Base-by-base conservation (phyloP, 495 filamentous ascomycete genomes). In the Penicillium lagena region DNA sequence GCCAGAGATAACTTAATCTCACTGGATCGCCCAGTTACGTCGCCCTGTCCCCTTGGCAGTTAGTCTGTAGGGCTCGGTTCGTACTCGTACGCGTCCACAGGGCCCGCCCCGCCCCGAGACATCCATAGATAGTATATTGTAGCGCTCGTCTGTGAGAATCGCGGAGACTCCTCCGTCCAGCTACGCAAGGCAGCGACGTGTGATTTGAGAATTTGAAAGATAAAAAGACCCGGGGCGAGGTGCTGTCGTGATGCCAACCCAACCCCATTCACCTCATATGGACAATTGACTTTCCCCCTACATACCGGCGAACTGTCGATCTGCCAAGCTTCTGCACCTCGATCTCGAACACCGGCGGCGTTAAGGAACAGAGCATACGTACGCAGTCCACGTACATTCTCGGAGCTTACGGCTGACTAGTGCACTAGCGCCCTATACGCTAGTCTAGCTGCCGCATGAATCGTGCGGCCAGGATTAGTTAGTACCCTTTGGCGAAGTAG, bases 381-480 rank as follows among this genome's bases (percentile, higher is more conserved):
- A 55, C 48, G 54, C 57, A 40, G 54, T 29, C 48, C 55, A 58
- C 57, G 54, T 58, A 58, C 53, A 52, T 55, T 45, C 45, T 47
- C 44, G 37, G 31, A 33, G 40, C 31, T 30, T 31, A 35, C 32
- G 45, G 37, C 36, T 45, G 34, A 38, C 45, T 42, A 56, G 35
- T 36, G 39, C 39, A 55, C 45, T 13, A 45, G 43, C 36, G 38
- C 9, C 32, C 9, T 34, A 12, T 34, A 10, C 1, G 7, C n/a
- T 34, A 34, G 10, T 6, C n/a, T 34, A 11, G 10, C 32, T 34
- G 32, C 9, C 9, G 10, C n/a, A 34, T 10, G 32, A 12, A 7
- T 34, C n/a, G 2, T 6, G n/a, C 1, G 32, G 7, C 32, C 7
- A 34, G 22, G 29, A 22, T 22, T 4, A 22, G 0, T 22, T 22